Evolutionary conservation across 129 eudicot species (phyloP), one percentile per base, ranked within the genome.

Genomic region (Lactuca sativa): DNA sequence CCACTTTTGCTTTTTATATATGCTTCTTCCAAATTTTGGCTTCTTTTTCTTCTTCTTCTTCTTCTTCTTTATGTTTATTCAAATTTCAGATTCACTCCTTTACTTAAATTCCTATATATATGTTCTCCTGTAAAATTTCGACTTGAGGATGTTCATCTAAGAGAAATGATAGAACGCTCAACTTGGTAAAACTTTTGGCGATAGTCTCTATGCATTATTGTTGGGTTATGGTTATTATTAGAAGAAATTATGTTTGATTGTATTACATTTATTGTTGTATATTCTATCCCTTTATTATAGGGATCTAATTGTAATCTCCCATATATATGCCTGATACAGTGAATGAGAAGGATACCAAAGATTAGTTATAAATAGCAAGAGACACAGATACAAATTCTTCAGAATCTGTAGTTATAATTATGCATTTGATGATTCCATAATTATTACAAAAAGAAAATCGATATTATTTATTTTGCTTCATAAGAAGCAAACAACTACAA

Each of bases 21-120:
- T 47, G 48, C 21, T 44, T 74, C 52, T 32, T 56, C 32, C 33
- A 43, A 47, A 38, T 74, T 74, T 74, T 74, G 67, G 8, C 40
- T 44, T 32, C 10, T 65, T 52, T 17, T 51, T 25, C 40, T 44
- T 32, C 10, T 65, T 52, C 44, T 40, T 40, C 44, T 40, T 40
- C 44, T 43, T 47, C 52, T 12, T 47, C 5, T 47, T 47, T 47
- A 3, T 12, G 52, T 3, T 69, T 10, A 31, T 11, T 48, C 13
- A 5, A 11, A 32, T n/a, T n/a, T 47, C 44, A 70, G 65, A 71
- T 44, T 70, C 58, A 43, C 48, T 15, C 7, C 56, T 70, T 59
- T 41, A 9, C 4, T 37, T 37, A 37, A 33, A 14, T 32, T 33
- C 21, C 4, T 9, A 59, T 25, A 59, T 11, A 57, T 9, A 17